These are phyloP conservation scores for Tetradesmus obliquus DNA, from an alignment of 139 green algal genomes.

Conservation along the genomic window DNA sequence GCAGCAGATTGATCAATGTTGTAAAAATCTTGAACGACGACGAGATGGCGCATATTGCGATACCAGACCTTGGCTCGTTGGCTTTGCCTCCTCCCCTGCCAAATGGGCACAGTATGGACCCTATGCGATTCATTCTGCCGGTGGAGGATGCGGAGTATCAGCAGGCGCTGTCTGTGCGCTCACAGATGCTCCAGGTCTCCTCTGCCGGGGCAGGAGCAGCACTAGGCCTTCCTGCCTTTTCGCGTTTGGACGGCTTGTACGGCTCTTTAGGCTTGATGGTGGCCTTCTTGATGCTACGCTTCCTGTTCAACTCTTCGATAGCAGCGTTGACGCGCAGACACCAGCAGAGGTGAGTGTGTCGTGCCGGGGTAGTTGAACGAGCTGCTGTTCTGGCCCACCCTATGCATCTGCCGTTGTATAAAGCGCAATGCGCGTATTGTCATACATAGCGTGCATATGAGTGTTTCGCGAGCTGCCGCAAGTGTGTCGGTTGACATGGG, in stretches of 20 bases:
- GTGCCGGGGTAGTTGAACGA: neutral
- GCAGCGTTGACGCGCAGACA: neutral
- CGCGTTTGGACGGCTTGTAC: constrained; percentile 14
- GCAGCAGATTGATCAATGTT: neutral
- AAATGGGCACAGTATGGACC: neutral
- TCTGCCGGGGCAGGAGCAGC: neutral
- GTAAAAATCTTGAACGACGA: neutral
- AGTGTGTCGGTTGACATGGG: neutral
- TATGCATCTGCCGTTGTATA: neutral
- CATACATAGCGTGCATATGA: neutral
- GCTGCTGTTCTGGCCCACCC: neutral
- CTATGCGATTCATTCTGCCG: constrained; percentile 15
- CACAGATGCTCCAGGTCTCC: neutral
- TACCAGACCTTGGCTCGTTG: neutral
- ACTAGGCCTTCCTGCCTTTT: constrained; percentile 22
- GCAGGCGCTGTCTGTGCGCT: neutral
- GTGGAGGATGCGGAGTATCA: constrained; percentile 19
- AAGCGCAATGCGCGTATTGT: neutral
- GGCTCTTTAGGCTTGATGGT: constrained; percentile 27
- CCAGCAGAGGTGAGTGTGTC: neutral
- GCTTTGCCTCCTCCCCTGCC: neutral
- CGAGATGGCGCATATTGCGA: neutral
- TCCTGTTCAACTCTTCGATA: constrained; percentile 22
- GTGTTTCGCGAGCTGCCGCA: neutral
- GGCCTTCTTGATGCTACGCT: constrained; percentile 34